Base-by-base conservation (phyloP, 176 grass and related monocot species). In the Raddia guianensis region DNA sequence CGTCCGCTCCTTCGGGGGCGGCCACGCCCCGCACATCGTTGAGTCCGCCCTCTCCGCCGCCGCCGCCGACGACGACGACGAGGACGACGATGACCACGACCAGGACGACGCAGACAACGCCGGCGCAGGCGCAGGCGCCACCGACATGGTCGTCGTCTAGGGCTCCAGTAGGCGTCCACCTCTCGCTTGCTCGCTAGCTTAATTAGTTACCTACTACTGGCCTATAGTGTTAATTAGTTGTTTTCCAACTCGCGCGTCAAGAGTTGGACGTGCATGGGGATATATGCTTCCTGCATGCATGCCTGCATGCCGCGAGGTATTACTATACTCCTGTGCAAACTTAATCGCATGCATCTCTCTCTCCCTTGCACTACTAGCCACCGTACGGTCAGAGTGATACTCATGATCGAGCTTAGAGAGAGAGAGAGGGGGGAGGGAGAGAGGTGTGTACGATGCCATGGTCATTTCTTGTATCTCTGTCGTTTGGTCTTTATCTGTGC, bases 11-110 rank as follows among this genome's bases (percentile, higher is more conserved):
- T 40, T 40, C 37, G 37, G 37, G 90, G 86, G 89, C 0, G 92
- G 90, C 0, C 96, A 99, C 70, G 96, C 96, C 20, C 92, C 96
- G 0, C 96, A 99, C 78, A 91, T 95, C 32, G 48, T 90, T 9
- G 96, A 99, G 84, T 91, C 92, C 12, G 60, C 81, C 11, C 44
- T 70, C 37, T 13, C 63, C 9, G 84, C 92, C 12, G 60, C 81
- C 11, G 45, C 74, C 37, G 18, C 63, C 9, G 84, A n/a, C 27
- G 87, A 86, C 7, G 84, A 60, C 5, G 89, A 79, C 1, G 89
- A 87, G 0, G 91, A 90, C 0, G 85, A 87, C 4, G 87, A 92
- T 2, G 83, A 86, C 14, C 79, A 86, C 21, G 79, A 80, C 5
- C 74, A 86, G 3, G 81, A 59, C 9, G 47, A 80, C 0, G 87